These are phyloP conservation scores for Scytalidium sp. DNA, from an alignment of 2,329 filamentous ascomycete genomes.

Conservation along the genomic window DNA sequence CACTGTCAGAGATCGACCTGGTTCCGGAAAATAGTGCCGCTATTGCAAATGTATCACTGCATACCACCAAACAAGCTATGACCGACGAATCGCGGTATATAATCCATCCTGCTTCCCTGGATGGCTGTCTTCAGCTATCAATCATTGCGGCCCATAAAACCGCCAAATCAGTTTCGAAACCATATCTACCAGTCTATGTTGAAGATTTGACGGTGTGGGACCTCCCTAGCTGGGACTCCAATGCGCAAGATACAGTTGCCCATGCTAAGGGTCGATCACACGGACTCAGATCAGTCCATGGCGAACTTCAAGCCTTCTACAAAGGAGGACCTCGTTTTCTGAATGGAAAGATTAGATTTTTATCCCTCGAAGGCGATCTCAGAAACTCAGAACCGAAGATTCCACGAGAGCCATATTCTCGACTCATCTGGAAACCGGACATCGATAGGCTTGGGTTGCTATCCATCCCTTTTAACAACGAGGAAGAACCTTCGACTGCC, in stretches of 20 bases:
- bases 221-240: background rate
- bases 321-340: background rate
- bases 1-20: constrained; percentile 23
- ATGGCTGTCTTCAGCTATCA: constrained; percentile 52
- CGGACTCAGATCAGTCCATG: background rate
- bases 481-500: background rate
- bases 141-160: constrained; percentile 7
- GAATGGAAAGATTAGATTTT: background rate
- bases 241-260: background rate
- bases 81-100: constrained; percentile 22
- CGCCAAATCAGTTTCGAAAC: background rate
- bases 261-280: background rate
- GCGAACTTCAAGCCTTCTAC: background rate
- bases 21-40: background rate
- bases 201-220: background rate
- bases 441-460: background rate
- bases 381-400: background rate
- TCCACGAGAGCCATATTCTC: background rate
- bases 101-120: constrained; percentile 54
- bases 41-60: background rate
- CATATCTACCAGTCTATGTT: background rate
- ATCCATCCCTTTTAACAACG: background rate
- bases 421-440: constrained; percentile 2
- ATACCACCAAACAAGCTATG: background rate
- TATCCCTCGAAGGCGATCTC: background rate